Evolutionary conservation across 352 stramenopile genomes (phyloP).

Genomic region (Phytophthora litchii): DNA sequence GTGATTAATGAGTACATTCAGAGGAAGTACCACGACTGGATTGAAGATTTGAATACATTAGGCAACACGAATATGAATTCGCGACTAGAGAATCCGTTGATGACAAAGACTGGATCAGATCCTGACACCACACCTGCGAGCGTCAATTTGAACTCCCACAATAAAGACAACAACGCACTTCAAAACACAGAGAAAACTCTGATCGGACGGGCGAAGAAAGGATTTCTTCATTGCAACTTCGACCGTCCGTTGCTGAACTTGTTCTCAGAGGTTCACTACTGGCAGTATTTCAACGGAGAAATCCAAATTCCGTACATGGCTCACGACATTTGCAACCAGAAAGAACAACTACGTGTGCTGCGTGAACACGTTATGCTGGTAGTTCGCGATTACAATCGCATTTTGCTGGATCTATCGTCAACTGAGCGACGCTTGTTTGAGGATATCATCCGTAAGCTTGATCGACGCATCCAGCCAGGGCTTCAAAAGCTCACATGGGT

Average conservation of each 20-base stretch:
- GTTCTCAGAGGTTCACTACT: conserved; percentile 93
- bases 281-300: conserved; percentile 93
- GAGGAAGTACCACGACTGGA: conserved; percentile 91
- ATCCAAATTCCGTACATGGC: conserved; percentile 95
- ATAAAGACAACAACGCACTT: conserved; percentile 63
- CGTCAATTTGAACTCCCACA: conserved; percentile 41
- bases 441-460: conserved; percentile 94
- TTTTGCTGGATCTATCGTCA: conserved; percentile 90
- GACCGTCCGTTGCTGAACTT: conserved; percentile 92
- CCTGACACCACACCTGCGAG: conserved; percentile 18
- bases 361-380: conserved; percentile 95
- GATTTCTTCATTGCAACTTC: conserved; percentile 95
- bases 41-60: conserved; percentile 85
- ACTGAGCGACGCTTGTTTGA: conserved; percentile 94
- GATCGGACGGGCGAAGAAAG: conserved; percentile 79
- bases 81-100: conserved; percentile 84
- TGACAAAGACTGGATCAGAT: conserved; percentile 74
- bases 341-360: conserved; percentile 90
- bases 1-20: conserved; percentile 92
- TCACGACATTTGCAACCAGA: conserved; percentile 95
- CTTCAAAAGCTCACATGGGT: conserved; percentile 95
- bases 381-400: conserved; percentile 95
- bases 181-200: conserved; percentile 85
- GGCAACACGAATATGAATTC: conserved; percentile 81
- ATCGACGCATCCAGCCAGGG: conserved; percentile 92